Evolutionary conservation across 306 rosid species (phyloP), one percentile per base, ranked within the genome.

Genomic region (Castanea mollissima): DNA sequence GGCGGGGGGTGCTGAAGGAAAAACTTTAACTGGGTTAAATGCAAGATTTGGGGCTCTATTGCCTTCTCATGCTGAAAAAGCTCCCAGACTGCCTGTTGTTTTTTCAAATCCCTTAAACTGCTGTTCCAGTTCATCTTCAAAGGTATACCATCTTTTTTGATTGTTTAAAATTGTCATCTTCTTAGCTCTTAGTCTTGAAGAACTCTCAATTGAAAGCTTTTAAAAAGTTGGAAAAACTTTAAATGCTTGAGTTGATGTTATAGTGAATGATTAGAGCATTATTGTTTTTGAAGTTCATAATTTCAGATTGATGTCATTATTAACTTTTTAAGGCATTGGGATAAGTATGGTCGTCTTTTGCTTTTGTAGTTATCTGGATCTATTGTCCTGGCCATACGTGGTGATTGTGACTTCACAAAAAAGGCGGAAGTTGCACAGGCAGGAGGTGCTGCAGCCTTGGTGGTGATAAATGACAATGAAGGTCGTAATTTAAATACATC

Each of bases 391-490:
- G 80, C 93, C 15, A 55, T 9, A 14, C 98, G 99, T 25, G 99
- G 99, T 75, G 88, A 32, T 32, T 96, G 99, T 78, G 99, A 96
- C 87, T 96, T 89, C 87, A 72, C 92, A 11, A 55, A 52, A 38
- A 96, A 96, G 86, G 99, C 97, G 32, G 67, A 73, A 70, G 41
- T 82, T 35, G 97, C 93, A 62, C 88, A 91, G 79, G 83, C 89
- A 2, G 91, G 78, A 75, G 97, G 98, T 74, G 99, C 98, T 78
- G 76, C 74, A 34, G 93, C 81, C 41, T 54, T 90, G 55, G 59
- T 96, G 88, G 86, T 96, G 74, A 83, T 96, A 74, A 90, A 89
- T 81, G 90, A 88, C 5, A 59, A 82, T 25, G 89, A 90, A 82
- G 99, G 99, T 93, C 84, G 44, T 2, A 68, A 82, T 74, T 69